These are phyloP conservation scores for Canavalia gladiata DNA, from an alignment of 306 rosid genomes.

Conservation along the genomic window DNA sequence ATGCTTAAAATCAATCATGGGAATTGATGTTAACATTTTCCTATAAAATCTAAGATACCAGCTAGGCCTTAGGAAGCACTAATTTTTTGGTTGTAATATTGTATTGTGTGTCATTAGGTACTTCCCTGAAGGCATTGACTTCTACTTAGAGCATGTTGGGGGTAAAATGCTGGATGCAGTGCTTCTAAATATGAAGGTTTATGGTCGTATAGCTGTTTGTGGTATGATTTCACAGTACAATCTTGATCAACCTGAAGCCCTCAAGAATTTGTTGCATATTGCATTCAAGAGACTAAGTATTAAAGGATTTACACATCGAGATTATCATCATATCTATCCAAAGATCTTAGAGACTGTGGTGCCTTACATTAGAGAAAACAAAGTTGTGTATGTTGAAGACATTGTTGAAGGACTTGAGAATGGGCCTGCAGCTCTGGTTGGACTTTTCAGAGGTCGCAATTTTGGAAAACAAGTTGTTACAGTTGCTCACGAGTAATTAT, in stretches of 20 bases:
- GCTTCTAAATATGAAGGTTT: slow-evolving; percentile 44
- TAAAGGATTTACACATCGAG: slow-evolving; percentile 47
- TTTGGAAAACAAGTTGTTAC: slow-evolving; percentile 47
- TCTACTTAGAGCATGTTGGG: slow-evolving; percentile 53
- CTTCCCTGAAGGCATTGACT: slow-evolving; percentile 52
- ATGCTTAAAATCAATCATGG: too few species aligned
- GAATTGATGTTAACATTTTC: too few species aligned
- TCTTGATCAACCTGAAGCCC: slow-evolving; percentile 34
- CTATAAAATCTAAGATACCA: too few species aligned
- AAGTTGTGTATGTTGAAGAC: slow-evolving; percentile 51
- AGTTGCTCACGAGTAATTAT: slow-evolving; percentile 37
- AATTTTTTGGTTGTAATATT: not conserved
- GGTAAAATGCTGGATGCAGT: slow-evolving; percentile 57
- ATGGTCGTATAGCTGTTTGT: slow-evolving; percentile 37
- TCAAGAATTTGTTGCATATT: slow-evolving; percentile 45
- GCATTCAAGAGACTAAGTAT: slow-evolving; percentile 43
- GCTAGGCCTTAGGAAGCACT: not conserved
- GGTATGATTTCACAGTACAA: slow-evolving; percentile 60
- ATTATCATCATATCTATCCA: slow-evolving; percentile 50
- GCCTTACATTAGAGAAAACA: slow-evolving; percentile 50
- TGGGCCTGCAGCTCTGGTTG: slow-evolving; percentile 50
- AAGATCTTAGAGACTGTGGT: slow-evolving; percentile 43
- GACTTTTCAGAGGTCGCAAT: slow-evolving; percentile 49
- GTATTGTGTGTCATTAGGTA: slow-evolving; percentile 14
- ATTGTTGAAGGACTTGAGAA: slow-evolving; percentile 55